These are phyloP conservation scores for Ceratocystis albifundus DNA, from an alignment of 2,329 filamentous ascomycete genomes.

Conservation along the genomic window DNA sequence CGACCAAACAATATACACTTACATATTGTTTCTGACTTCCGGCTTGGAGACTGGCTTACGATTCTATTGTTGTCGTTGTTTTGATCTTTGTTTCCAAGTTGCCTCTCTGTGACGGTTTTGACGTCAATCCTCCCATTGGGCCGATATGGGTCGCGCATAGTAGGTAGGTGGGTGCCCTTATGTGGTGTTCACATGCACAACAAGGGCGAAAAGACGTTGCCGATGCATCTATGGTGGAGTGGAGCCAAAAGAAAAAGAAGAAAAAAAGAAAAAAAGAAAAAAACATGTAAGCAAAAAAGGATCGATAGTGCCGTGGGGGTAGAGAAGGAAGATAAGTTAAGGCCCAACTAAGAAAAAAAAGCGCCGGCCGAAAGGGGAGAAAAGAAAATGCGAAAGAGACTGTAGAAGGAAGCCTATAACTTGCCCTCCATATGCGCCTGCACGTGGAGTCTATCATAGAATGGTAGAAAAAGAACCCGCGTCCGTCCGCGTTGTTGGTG, in stretches of 20 bases:
- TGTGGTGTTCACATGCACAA: slow-evolving; percentile 5
- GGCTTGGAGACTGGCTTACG: background rate
- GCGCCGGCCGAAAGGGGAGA: background rate
- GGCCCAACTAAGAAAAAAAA: background rate
- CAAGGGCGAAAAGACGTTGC: background rate
- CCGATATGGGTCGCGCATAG: background rate
- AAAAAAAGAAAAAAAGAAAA: no score
- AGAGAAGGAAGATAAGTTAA: background rate
- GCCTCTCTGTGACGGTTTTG: background rate
- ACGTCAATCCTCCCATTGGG: slow-evolving; percentile 1
- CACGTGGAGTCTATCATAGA: background rate
- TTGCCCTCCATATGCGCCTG: background rate
- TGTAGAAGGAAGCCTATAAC: background rate
- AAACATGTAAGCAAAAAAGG: no score
- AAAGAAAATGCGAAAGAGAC: background rate
- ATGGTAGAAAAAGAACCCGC: background rate
- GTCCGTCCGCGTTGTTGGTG: background rate
- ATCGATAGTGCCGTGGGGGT: background rate
- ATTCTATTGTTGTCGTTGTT: background rate
- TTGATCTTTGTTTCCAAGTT: background rate
- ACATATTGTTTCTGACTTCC: background rate
- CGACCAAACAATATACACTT: background rate
- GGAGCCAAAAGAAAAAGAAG: background rate
- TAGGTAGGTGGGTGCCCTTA: background rate
- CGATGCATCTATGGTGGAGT: background rate